These are phyloP conservation scores for Auricularia sp. DNA, from an alignment of 768 basidiomycete genomes.

Conservation along the genomic window DNA sequence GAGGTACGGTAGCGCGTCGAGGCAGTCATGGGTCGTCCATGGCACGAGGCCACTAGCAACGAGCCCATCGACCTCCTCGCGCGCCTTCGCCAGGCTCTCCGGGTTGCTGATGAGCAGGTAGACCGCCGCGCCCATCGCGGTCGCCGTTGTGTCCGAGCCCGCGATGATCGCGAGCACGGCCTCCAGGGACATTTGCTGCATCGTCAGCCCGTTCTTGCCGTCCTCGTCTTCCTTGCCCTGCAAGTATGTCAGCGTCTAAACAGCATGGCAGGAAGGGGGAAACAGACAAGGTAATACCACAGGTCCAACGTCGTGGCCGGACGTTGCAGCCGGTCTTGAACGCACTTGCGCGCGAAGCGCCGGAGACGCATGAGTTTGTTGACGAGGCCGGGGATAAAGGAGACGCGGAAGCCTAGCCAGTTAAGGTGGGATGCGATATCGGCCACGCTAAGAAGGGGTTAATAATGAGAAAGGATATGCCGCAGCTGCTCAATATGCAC, in stretches of 20 bases:
- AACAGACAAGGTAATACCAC: not conserved
- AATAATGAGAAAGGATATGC: not conserved
- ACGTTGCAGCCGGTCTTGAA: not conserved
- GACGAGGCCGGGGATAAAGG: not conserved
- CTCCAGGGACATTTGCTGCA: not conserved
- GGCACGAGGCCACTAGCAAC: not conserved
- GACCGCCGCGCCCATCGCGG: slow-evolving; percentile 20
- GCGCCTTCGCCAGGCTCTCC: slow-evolving; percentile 4
- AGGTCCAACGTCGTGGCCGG: not conserved
- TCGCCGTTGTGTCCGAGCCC: slow-evolving; percentile 18
- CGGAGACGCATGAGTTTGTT: not conserved
- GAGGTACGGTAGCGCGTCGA: slow-evolving; percentile 1
- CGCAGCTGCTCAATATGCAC: not conserved
- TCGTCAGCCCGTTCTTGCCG: not conserved
- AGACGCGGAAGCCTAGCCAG: not conserved
- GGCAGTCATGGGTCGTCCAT: not conserved
- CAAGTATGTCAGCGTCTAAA: not conserved
- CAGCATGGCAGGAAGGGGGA: not conserved
- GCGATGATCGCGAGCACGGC: not conserved
- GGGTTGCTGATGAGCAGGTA: slow-evolving; percentile 8
- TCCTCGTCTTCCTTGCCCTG: not conserved
- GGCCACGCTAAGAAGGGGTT: not conserved
- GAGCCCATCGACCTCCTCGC: slow-evolving; percentile 8
- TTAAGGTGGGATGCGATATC: not conserved
- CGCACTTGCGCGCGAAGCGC: not conserved